Evolutionary conservation across 192 early-diverging fungal species (phyloP), one percentile per base, ranked within the genome.

Genomic region (Gamsiella multidivaricata): DNA sequence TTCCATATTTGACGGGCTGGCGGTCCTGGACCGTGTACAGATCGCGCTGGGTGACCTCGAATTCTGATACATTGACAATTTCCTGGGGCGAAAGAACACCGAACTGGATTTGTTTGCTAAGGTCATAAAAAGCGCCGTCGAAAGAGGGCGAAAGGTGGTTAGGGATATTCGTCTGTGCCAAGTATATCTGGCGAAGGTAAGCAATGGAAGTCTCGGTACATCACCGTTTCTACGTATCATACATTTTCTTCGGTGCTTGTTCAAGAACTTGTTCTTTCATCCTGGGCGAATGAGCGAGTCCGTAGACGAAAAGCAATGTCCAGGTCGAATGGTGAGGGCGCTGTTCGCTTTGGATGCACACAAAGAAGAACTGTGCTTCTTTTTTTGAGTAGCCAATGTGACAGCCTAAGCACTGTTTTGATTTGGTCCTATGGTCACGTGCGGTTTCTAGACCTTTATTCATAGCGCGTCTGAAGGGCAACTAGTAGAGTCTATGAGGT

Each of bases 91-190:
- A 95, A 26, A 97, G 89, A 14, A 97, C 93, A 54, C 97, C 95
- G 84, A 99, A 99, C 80, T 97, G 92, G 66, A 99, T 95, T 64
- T 92, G 88, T 61, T 95, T 95, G 68, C 93, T 95, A 85, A 65
- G 52, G n/a, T 14, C 9, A 18, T 17, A 70, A 55, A 37, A 8
- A 41, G 2, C n/a, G 14, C 1, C 53, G 61, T 18, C 12, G 25
- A 51, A 12, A 62, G 2, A 42, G 18, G 7, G 29, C 43, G 22
- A 59, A 31, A 18, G 15, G n/a, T n/a, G n/a, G n/a, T n/a, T n/a
- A n/a, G n/a, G n/a, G n/a, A n/a, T n/a, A n/a, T n/a, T n/a, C n/a
- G n/a, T n/a, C n/a, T n/a, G n/a, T n/a, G n/a, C n/a, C n/a, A n/a
- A n/a, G n/a, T n/a, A n/a, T n/a, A n/a, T n/a, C n/a, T n/a, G n/a